phyloP scores from a whole-genome alignment of 495 filamentous ascomycete species.

The Terfezia claveryi region DNA sequence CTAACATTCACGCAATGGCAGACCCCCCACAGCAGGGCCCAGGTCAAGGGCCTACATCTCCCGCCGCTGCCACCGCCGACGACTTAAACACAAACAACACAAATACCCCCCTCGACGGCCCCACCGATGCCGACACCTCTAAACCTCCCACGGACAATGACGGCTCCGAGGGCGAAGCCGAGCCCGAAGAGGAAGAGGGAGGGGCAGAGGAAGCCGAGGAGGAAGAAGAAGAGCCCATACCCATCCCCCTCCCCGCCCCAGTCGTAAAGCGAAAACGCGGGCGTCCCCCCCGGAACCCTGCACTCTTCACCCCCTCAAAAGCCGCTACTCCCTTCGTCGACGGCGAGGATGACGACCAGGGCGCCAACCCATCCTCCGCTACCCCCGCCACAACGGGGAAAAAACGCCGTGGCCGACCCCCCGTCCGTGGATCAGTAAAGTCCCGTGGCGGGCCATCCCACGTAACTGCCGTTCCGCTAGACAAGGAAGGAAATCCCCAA shows the following conservation, averaged over 20 bases:
- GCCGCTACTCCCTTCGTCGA: background rate
- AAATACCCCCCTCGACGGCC: too few relatives aligned
- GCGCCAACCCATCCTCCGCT: slow-evolving; percentile 7
- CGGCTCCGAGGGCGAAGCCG: background rate
- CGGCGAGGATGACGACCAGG: slow-evolving; percentile 8
- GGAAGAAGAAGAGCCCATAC: slow-evolving; percentile 18
- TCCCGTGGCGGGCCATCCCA: slow-evolving; percentile 53
- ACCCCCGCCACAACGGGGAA: slow-evolving; percentile 41
- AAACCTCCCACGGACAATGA: background rate
- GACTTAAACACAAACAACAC: too few relatives aligned
- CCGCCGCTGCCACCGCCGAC: too few relatives aligned
- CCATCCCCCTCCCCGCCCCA: background rate
- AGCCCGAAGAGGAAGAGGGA: slow-evolving; percentile 18
- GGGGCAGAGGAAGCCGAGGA: slow-evolving; percentile 25
- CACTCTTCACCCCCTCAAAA: background rate
- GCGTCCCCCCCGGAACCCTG: background rate
- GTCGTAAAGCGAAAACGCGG: background rate
- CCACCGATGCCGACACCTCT: too few relatives aligned
- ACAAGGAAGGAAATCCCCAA: slow-evolving; percentile 86
- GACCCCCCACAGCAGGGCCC: too few relatives aligned
- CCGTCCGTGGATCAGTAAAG: slow-evolving; percentile 42
- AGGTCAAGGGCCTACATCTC: too few relatives aligned
- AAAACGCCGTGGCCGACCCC: slow-evolving; percentile 63
- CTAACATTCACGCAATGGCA: too few relatives aligned
- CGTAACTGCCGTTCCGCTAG: slow-evolving; percentile 58